Percentiles rank a stretch among this genome's conserved stretches.
phyloP scores from a whole-genome alignment of 768 basidiomycete species.

The Pseudohyphozyma bogoriensis region DNA sequence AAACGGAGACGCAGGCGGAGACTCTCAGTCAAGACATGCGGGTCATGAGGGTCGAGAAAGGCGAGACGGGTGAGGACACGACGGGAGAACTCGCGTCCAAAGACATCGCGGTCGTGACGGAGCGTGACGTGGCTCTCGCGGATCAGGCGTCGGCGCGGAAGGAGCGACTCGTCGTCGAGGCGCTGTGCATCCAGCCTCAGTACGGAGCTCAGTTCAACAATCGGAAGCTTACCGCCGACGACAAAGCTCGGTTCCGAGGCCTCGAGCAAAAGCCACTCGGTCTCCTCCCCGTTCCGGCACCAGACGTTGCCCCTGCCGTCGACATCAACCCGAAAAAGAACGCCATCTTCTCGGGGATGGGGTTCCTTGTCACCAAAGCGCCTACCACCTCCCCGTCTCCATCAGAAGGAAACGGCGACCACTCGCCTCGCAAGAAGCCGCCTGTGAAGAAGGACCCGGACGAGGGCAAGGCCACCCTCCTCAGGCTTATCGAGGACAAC shows the following conservation, averaged over 20 bases:
- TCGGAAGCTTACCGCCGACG: constrained; percentile 17
- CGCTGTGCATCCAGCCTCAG: constrained; percentile 1
- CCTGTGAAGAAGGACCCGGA: neutral
- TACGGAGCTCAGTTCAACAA: constrained; percentile 15
- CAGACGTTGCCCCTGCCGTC: neutral
- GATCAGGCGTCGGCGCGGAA: constrained; percentile 46
- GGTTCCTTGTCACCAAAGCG: constrained; percentile 6
- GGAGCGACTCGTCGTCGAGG: constrained; percentile 5
- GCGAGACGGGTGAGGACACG: constrained; percentile 31
- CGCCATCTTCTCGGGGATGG: constrained; percentile 8
- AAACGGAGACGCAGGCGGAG: constrained; percentile 32
- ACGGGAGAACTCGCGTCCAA: constrained; percentile 37
- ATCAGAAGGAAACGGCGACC: too few species aligned
- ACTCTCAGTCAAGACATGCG: constrained; percentile 34
- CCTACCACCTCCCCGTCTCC: too few species aligned
- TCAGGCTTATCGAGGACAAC: constrained; percentile 3
- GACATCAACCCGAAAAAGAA: neutral
- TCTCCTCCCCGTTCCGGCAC: neutral
- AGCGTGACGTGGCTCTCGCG: constrained; percentile 40
- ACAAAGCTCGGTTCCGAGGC: constrained; percentile 8
- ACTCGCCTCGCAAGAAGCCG: too few species aligned
- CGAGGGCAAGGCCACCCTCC: neutral
- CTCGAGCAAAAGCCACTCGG: neutral
- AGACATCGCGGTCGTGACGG: constrained; percentile 48
- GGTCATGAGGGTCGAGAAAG: constrained; percentile 40